These are phyloP conservation scores for Candida morakotiae DNA, from an alignment of 805 yeast genomes.

Conservation along the genomic window DNA sequence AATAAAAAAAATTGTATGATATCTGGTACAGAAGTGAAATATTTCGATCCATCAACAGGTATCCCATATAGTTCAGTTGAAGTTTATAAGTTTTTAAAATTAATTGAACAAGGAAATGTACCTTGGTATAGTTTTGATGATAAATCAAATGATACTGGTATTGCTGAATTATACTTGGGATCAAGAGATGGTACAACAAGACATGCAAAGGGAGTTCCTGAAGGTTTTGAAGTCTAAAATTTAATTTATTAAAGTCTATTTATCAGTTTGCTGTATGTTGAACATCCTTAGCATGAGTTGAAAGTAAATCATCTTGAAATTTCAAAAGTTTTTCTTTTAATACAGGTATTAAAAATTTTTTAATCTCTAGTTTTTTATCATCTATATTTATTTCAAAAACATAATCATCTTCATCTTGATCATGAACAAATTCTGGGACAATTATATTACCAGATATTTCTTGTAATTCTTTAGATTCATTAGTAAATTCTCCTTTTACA, in stretches of 20 bases:
- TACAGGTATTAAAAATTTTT: conserved; percentile 48
- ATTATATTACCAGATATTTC: conserved; percentile 39
- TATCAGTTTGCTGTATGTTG: conserved; percentile 43
- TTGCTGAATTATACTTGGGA: conserved; percentile 39
- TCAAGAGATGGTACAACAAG: conserved; percentile 50
- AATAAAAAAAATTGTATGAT: conserved; percentile 65
- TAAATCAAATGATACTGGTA: conserved; percentile 52
- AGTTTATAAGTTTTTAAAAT: conserved; percentile 62
- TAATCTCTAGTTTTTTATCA: conserved; percentile 38
- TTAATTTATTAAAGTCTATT: conserved; percentile 6
- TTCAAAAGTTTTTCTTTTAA: conserved; percentile 44
- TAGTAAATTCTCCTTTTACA: conserved; percentile 35
- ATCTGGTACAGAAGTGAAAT: conserved; percentile 74
- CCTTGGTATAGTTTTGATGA: conserved; percentile 51
- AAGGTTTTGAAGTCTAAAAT: conserved; percentile 54
- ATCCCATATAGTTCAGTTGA: conserved; percentile 83
- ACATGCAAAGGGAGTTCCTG: conserved; percentile 86
- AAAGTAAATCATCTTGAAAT: conserved; percentile 62
- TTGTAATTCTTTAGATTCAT: conserved; percentile 17
- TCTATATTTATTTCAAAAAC: conserved; percentile 43
- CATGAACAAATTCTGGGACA: conserved; percentile 73
- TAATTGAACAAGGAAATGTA: conserved; percentile 43
- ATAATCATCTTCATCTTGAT: conserved; percentile 65
- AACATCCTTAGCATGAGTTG: conserved; percentile 58
- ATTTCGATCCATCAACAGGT: conserved; percentile 84